phyloP scores from a whole-genome alignment of 805 yeast species.

The Zygosaccharomyces siamensis region DNA sequence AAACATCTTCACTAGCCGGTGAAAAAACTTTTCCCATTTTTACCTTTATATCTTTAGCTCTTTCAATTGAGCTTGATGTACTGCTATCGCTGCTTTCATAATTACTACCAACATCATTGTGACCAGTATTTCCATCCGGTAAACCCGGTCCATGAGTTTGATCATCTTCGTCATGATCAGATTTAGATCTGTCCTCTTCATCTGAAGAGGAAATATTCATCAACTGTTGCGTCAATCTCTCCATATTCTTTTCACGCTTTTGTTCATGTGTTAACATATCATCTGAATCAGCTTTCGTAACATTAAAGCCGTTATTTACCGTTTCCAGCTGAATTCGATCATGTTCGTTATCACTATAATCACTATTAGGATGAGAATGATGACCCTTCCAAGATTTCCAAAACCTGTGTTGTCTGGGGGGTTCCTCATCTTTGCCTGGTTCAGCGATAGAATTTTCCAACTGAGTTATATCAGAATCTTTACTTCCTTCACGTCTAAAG shows the following conservation, averaged over 20 bases:
- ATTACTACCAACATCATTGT: neutral
- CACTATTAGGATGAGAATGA: slow-evolving; percentile 6
- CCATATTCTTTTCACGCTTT: slow-evolving; percentile 15
- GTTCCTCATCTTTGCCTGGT: slow-evolving; percentile 3
- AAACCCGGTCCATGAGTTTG: neutral
- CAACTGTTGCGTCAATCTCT: slow-evolving; percentile 12
- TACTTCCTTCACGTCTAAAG: slow-evolving; percentile 13
- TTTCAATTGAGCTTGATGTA: slow-evolving; percentile 17
- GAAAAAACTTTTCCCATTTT: slow-evolving; percentile 13
- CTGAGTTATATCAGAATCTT: slow-evolving; percentile 1
- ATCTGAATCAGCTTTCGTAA: neutral
- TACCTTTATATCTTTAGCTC: slow-evolving; percentile 15
- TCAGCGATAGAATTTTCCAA: neutral
- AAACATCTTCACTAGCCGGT: slow-evolving; percentile 6
- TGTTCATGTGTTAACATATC: slow-evolving; percentile 11
- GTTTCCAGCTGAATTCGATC: neutral
- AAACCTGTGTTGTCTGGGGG: slow-evolving; percentile 10
- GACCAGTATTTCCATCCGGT: neutral
- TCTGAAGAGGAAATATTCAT: slow-evolving; percentile 8
- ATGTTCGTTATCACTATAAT: slow-evolving; percentile 5
- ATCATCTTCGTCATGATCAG: neutral
- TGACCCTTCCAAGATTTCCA: slow-evolving; percentile 20
- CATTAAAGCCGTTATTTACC: slow-evolving; percentile 1
- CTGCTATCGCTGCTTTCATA: slow-evolving; percentile 7
- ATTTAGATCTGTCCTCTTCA: neutral